phyloP scores from a whole-genome alignment of 2,329 filamentous ascomycete species.

The Pestalotiopsis sp. region DNA sequence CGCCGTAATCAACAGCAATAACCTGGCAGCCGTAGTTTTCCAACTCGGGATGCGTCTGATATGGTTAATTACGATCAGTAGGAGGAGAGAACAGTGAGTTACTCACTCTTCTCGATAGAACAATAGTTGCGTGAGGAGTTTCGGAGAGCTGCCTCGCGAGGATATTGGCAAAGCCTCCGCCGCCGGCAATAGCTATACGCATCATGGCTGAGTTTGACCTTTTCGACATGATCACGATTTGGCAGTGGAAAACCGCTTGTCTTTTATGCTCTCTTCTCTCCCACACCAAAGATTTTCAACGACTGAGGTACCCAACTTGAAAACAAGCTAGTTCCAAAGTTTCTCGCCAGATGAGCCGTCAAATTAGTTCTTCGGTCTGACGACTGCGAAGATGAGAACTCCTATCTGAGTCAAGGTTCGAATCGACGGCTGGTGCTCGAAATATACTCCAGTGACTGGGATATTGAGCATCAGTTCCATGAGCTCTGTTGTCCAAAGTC shows the following conservation, averaged over 20 bases:
- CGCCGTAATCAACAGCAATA: constrained; percentile 67
- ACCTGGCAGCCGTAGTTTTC: constrained; percentile 64
- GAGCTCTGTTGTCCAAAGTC: neutral
- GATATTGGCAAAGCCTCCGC: constrained; percentile 58
- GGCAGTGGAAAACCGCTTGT: neutral
- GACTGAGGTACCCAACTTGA: neutral
- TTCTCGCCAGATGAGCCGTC: neutral
- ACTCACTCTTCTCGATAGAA: constrained; percentile 67
- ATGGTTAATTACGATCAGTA: constrained; percentile 16
- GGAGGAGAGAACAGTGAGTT: constrained; percentile 14
- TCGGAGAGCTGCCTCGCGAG: constrained; percentile 62
- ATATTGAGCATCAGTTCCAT: neutral
- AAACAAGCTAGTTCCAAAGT: neutral
- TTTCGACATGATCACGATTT: constrained; percentile 15
- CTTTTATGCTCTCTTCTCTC: neutral
- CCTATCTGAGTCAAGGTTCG: constrained; percentile 4
- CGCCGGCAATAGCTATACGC: constrained; percentile 64
- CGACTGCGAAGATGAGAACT: neutral
- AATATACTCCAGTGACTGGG: neutral
- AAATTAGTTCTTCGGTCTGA: neutral
- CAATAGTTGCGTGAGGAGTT: constrained; percentile 67
- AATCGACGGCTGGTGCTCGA: neutral
- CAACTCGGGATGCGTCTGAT: constrained; percentile 57
- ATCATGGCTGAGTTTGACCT: constrained; percentile 44
- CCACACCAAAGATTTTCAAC: neutral